A percentile compares a stretch with the other conserved stretches of the same genome.
phyloP scores from a whole-genome alignment of 129 eudicot genomes.

The Flaveria sonorensis region DNA sequence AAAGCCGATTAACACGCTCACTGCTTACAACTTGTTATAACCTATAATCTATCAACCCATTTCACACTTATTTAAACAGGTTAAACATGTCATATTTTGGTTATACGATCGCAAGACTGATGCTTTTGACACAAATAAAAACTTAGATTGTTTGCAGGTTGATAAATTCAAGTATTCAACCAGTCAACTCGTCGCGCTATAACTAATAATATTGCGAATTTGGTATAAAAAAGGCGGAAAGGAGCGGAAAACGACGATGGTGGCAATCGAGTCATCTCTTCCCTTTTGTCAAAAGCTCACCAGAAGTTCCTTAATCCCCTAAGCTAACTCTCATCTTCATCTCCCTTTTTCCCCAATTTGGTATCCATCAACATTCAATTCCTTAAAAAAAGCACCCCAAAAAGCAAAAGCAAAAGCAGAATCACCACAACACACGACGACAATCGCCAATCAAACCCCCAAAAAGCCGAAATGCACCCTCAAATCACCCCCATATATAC shows the following conservation, averaged over 20 bases:
- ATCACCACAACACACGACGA: slow-evolving; percentile 7
- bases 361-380: slow-evolving; percentile 30
- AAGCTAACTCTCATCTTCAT: slow-evolving; percentile 34
- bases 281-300: slow-evolving; percentile 22
- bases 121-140: no score
- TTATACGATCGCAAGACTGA: no score
- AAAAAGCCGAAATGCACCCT: slow-evolving; percentile 32
- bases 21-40: no score
- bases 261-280: slow-evolving; percentile 28
- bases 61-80: no score
- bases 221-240: slow-evolving; percentile 38
- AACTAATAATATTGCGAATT: no score
- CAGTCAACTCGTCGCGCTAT: no score
- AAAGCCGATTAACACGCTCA: no score
- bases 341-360: background rate
- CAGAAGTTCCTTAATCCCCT: slow-evolving; percentile 36
- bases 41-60: no score
- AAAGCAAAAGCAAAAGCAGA: slow-evolving; percentile 36
- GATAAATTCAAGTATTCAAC: no score
- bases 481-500: slow-evolving; percentile 37
- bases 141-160: no score
- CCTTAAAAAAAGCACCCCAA: background rate
- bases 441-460: slow-evolving; percentile 14
- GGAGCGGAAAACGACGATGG: slow-evolving; percentile 30
- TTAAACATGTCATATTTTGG: no score